Percentiles rank a stretch among this genome's conserved stretches.
These are phyloP conservation scores for Tulasnella sp. DNA, from an alignment of 768 basidiomycete species.

Conservation along the genomic window DNA sequence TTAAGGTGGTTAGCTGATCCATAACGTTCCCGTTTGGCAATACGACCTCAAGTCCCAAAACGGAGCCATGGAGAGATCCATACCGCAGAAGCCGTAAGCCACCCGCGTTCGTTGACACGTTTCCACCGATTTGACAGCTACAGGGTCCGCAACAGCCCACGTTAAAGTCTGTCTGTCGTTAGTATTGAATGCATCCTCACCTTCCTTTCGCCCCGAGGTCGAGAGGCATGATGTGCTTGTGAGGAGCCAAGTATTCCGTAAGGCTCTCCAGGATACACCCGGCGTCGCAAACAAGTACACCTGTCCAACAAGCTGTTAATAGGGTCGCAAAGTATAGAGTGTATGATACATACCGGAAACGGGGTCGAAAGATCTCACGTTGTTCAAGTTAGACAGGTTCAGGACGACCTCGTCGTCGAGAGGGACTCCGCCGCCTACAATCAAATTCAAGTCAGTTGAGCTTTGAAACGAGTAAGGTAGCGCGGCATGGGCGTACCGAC, in stretches of 20 bases:
- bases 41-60: conserved; percentile 91
- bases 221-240: conserved; percentile 92
- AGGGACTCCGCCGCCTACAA: conserved; percentile 63
- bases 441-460: neutral
- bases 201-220: conserved; percentile 95
- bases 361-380: conserved; percentile 70
- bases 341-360: conserved; percentile 46
- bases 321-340: neutral
- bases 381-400: conserved; percentile 69
- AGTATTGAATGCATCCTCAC: conserved; percentile 29
- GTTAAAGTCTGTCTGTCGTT: neutral
- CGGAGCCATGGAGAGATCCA: conserved; percentile 87
- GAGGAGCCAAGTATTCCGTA: conserved; percentile 70
- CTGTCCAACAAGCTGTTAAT: conserved; percentile 29
- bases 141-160: neutral
- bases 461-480: neutral
- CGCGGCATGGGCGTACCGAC: conserved; percentile 43
- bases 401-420: conserved; percentile 78
- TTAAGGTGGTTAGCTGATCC: conserved; percentile 73
- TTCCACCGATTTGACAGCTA: conserved; percentile 96
- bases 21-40: conserved; percentile 87
- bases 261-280: conserved; percentile 86
- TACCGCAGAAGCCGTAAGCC: conserved; percentile 91
- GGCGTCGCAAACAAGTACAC: conserved; percentile 84
- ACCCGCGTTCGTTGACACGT: conserved; percentile 93